Evolutionary conservation across 2,329 filamentous ascomycete genomes (phyloP).

Genomic region (Colletotrichum horii): DNA sequence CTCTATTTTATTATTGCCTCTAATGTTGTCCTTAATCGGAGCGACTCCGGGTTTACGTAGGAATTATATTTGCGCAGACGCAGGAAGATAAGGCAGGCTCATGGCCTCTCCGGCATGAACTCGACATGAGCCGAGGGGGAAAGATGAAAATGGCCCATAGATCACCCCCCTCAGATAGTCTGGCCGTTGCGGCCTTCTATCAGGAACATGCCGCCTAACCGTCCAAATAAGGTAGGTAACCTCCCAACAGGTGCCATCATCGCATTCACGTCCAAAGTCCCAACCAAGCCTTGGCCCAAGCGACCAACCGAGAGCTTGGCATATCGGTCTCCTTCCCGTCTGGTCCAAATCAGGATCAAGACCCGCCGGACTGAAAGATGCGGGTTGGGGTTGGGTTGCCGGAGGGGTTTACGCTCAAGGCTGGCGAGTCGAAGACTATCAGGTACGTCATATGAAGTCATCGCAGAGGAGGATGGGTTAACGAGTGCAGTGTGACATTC

Average conservation of each 20-base stretch:
- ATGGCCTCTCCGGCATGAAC: background rate
- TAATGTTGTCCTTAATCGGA: no score
- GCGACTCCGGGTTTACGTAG: no score
- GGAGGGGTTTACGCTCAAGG: slow-evolving; percentile 26
- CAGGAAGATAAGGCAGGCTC: no score
- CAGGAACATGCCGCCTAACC: background rate
- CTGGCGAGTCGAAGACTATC: slow-evolving; percentile 28
- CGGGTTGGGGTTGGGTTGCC: slow-evolving; percentile 24
- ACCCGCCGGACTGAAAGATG: background rate
- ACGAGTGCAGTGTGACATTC: slow-evolving; percentile 27
- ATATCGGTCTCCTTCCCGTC: background rate
- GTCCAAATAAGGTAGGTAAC: background rate
- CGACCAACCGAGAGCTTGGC: background rate
- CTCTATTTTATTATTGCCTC: no score
- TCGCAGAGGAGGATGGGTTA: background rate
- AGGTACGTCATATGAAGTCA: slow-evolving; percentile 4
- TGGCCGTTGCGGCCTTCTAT: background rate
- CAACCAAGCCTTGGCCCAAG: background rate
- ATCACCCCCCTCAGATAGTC: background rate
- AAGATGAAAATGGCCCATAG: background rate
- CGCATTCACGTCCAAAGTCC: background rate
- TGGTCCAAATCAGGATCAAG: background rate
- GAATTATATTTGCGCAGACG: no score
- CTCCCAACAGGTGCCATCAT: background rate
- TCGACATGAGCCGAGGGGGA: background rate